Base-by-base conservation (phyloP, 2,329 filamentous ascomycete genomes). In the Calonectria hawksworthii region DNA sequence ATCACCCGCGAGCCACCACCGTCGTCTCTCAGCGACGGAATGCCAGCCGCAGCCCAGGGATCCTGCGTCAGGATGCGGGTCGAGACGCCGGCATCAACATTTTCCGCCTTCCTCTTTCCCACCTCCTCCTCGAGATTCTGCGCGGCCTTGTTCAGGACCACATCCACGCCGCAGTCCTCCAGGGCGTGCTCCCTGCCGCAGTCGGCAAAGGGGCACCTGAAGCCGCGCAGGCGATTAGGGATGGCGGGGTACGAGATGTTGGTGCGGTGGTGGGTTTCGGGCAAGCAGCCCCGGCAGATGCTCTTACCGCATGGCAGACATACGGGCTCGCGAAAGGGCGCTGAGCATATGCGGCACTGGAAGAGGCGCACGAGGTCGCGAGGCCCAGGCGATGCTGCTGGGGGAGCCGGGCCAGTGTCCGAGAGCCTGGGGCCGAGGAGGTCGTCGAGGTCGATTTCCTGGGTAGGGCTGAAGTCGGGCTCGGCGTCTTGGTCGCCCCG, bases 271-370 rank as follows among this genome's bases (percentile, higher is more conserved):
- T 93, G 90, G 3, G 92, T 86, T 61, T 90, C 85, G 1, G 96
- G 96, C 2, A 98, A 85, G 84, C 96, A 98, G 65, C 84, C 84
- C 80, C 90, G 92, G 86, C 96, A 98, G 14, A 98, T 85, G 14
- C 93, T 93, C 81, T 93, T 92, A 34, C 96, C 95, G 83, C 96
- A 98, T 7, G 96, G 95, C 6, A 98, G 87, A 0, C 94, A 94
- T 72, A 95, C 89, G 7, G 96, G 94, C 11, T 91, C 88, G 59
- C 86, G 88, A 36, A 97, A 87, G 1, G 94, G 93, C 54, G 87
- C 87, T 4, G 93, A 94, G 84, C 96, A 98, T 76, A 90, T 86
- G 14, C 90, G 90, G 83, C 96, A 98, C 85, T 98, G 95, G 68
- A 97, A 89, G 51, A 97, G 87, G 54, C 93, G 93, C 75, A 98